These are phyloP conservation scores for Citrullus colocynthis DNA, from an alignment of 306 rosid species.

Conservation along the genomic window DNA sequence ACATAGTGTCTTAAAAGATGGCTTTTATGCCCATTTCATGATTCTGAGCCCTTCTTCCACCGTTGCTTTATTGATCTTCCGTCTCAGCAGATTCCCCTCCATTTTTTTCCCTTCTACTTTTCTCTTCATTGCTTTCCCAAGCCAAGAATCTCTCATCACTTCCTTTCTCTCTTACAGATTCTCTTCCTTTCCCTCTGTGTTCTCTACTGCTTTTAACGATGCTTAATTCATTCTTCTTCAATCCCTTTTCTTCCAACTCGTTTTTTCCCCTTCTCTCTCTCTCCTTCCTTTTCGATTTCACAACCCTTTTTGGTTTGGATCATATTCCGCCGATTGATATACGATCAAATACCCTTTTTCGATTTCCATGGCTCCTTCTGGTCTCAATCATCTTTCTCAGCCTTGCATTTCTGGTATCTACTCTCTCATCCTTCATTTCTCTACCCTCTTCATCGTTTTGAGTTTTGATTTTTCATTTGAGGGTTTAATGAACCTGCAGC, in stretches of 20 bases:
- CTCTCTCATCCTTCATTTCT: background rate
- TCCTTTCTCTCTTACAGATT: conserved; percentile 50
- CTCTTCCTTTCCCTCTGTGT: conserved; percentile 22
- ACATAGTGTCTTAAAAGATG: conserved; percentile 21
- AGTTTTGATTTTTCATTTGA: background rate
- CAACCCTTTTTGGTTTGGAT: conserved; percentile 8
- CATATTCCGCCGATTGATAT: conserved; percentile 25
- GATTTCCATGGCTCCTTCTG: conserved; percentile 53
- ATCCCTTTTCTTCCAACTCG: conserved; percentile 24
- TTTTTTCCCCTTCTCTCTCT: conserved; percentile 10
- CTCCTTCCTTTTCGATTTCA: conserved; percentile 28
- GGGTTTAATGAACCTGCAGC: background rate
- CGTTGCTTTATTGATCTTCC: conserved; percentile 48
- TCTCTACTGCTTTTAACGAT: conserved; percentile 36
- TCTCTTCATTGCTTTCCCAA: conserved; percentile 68
- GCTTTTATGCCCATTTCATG: conserved; percentile 9
- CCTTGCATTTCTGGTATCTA: conserved; percentile 73
- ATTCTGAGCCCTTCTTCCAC: conserved; percentile 36
- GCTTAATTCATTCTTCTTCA: conserved; percentile 33
- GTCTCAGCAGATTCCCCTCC: conserved; percentile 61
- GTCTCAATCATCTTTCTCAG: conserved; percentile 63
- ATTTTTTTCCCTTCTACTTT: conserved; percentile 14
- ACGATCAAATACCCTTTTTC: conserved; percentile 10
- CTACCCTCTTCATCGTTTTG: background rate
- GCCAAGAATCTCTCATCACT: conserved; percentile 76